Percentiles rank a stretch among this genome's conserved stretches.
These are phyloP conservation scores for Suillus fuscotomentosus DNA, from an alignment of 768 basidiomycete genomes.

Conservation along the genomic window DNA sequence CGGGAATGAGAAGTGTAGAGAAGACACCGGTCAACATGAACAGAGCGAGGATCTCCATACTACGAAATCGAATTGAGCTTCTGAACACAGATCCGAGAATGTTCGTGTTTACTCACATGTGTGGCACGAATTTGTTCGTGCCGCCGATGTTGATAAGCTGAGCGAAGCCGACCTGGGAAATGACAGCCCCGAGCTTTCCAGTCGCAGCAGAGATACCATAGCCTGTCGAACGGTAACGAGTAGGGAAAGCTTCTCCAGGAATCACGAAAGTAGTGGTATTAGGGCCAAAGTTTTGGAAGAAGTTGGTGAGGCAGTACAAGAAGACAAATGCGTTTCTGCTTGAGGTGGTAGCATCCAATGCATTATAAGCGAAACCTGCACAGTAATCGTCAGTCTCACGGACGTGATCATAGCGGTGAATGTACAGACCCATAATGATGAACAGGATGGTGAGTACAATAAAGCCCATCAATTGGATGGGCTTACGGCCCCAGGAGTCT, in stretches of 20 bases:
- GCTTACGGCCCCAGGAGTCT: slow-evolving; percentile 79
- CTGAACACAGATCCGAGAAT: neutral
- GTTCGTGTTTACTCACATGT: slow-evolving; percentile 52
- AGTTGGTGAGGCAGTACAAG: slow-evolving; percentile 84
- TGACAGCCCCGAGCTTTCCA: slow-evolving; percentile 82
- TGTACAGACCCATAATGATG: slow-evolving; percentile 59
- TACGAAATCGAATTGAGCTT: slow-evolving; percentile 22
- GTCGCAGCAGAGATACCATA: slow-evolving; percentile 83
- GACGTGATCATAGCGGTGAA: neutral
- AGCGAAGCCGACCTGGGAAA: slow-evolving; percentile 77
- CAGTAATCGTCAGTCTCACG: slow-evolving; percentile 6
- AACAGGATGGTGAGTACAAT: slow-evolving; percentile 62
- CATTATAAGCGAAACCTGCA: slow-evolving; percentile 66
- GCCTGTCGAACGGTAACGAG: slow-evolving; percentile 82
- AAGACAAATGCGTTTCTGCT: slow-evolving; percentile 67
- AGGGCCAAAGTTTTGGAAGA: slow-evolving; percentile 89
- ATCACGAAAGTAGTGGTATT: slow-evolving; percentile 80
- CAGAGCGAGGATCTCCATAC: slow-evolving; percentile 77
- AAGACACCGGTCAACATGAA: slow-evolving; percentile 87
- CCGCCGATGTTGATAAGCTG: slow-evolving; percentile 71
- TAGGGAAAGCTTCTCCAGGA: slow-evolving; percentile 85
- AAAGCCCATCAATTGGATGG: slow-evolving; percentile 82
- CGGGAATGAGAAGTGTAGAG: slow-evolving; percentile 78
- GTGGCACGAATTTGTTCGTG: slow-evolving; percentile 54
- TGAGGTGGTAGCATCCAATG: slow-evolving; percentile 41